Conservation (phyloP, 345 rosid species). For the Brassica nigra region DNA sequence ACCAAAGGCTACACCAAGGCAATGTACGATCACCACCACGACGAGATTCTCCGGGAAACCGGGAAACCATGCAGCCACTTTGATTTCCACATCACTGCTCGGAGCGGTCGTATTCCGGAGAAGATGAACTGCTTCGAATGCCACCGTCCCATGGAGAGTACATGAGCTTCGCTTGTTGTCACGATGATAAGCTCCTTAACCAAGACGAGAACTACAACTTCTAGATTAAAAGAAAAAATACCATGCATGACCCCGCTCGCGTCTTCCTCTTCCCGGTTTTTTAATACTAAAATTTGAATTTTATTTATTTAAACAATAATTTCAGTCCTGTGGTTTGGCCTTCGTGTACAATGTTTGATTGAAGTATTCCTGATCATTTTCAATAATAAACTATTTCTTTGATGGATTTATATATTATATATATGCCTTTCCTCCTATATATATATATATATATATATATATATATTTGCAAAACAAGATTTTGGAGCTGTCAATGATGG, state of each 20-base stretch:
- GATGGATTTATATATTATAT: neutral
- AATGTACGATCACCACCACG: constrained; percentile 60
- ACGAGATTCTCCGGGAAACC: constrained; percentile 44
- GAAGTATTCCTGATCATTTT: constrained; percentile 22
- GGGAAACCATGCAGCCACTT: constrained; percentile 70
- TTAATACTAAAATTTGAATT: neutral
- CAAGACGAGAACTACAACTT: constrained; percentile 41
- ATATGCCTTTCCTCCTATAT: neutral
- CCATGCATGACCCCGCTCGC: neutral
- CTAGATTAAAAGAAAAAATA: neutral
- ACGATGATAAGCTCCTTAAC: constrained; percentile 51
- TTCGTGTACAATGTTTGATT: constrained; percentile 29
- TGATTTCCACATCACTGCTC: constrained; percentile 58
- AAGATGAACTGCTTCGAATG: constrained; percentile 82
- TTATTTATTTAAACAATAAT: constrained; percentile 17
- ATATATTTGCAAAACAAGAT: neutral
- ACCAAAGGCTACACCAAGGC: constrained; percentile 62
- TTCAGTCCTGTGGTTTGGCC: constrained; percentile 19
- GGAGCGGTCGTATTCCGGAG: constrained; percentile 65
- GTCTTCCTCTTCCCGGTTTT: neutral
- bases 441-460: too few species aligned
- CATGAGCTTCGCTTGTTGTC: constrained; percentile 74
- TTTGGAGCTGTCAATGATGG: neutral
- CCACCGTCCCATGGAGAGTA: constrained; percentile 67
- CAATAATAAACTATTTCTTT: constrained; percentile 4